Conservation (phyloP, 2,329 filamentous ascomycete species). For the Cladophialophora yegresii region DNA sequence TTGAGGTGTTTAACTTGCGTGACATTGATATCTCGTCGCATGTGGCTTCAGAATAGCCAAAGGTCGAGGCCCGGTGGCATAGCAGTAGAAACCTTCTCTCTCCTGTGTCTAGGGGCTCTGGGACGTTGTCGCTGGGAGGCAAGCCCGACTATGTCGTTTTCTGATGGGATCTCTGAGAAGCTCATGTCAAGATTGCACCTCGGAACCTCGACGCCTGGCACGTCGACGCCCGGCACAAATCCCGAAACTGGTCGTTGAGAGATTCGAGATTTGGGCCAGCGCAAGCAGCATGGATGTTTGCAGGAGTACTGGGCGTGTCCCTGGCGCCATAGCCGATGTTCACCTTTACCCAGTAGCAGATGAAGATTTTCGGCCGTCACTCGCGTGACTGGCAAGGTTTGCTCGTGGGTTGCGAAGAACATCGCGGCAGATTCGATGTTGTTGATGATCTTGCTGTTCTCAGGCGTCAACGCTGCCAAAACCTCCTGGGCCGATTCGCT, state of each 20-base stretch:
- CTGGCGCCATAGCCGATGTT: background rate
- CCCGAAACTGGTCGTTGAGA: background rate
- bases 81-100: constrained; percentile 11
- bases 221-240: background rate
- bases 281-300: background rate
- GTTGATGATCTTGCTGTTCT: background rate
- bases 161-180: background rate
- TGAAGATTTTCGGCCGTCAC: background rate
- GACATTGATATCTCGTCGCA: background rate
- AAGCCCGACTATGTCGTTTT: background rate
- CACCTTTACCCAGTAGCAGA: constrained; percentile 1
- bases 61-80: background rate
- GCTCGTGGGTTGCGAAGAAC: background rate
- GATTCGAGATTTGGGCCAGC: background rate
- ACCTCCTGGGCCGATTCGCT: background rate
- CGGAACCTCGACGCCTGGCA: background rate
- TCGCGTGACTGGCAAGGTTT: constrained; percentile 1
- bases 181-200: background rate
- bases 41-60: background rate
- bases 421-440: background rate
- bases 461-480: background rate
- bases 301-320: constrained; percentile 1
- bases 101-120: constrained; percentile 9
- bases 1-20: background rate
- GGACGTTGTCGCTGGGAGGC: background rate